Evolutionary conservation across 208 protist species (phyloP).

Genomic region (Trichomonas tenax): DNA sequence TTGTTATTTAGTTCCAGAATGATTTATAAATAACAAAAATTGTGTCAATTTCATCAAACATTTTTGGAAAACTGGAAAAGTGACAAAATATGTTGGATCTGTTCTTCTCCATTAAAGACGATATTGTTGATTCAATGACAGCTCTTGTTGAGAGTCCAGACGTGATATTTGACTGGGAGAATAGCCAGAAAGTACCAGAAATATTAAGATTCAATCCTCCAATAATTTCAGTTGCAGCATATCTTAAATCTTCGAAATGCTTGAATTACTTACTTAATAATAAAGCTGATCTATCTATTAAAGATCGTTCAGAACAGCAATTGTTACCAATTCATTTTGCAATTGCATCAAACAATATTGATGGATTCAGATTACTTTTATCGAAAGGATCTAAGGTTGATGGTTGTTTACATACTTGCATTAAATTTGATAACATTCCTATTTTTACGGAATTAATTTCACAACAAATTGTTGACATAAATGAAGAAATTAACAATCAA

Average conservation of each 20-base stretch:
- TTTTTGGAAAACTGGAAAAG: no score
- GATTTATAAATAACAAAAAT: no score
- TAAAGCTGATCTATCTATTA: not conserved
- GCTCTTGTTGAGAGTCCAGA: not conserved
- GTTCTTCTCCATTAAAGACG: not conserved
- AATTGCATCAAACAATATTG: not conserved
- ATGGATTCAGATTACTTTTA: not conserved
- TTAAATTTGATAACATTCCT: not conserved
- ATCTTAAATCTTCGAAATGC: not conserved
- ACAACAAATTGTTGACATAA: not conserved
- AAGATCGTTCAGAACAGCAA: not conserved
- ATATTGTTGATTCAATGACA: not conserved
- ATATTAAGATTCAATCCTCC: not conserved
- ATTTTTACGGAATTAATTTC: not conserved
- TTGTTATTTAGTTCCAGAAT: no score
- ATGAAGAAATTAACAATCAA: not conserved
- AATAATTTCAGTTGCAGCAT: not conserved
- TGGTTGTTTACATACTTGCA: not conserved
- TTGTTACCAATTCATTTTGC: not conserved
- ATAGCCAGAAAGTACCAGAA: not conserved
- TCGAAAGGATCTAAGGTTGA: not conserved
- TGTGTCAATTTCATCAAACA: no score
- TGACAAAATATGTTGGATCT: not conserved
- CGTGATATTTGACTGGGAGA: not conserved
- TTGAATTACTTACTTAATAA: not conserved